Base-by-base conservation (phyloP, 352 stramenopile genomes). In the Stephanocyclus meneghinianus region DNA sequence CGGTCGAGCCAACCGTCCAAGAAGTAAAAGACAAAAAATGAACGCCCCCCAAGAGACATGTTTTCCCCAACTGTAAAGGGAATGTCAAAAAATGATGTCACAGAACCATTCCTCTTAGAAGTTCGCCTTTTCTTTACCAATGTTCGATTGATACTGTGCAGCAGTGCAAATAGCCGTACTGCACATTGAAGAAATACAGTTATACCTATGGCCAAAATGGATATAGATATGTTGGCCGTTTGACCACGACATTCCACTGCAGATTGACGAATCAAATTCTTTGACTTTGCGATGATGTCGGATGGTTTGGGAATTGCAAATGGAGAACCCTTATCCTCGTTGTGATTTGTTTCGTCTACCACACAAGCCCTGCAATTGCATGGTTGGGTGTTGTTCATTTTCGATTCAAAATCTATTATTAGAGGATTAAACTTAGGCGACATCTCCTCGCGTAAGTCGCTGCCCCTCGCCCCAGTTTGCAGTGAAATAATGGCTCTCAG, bases 21-120 rank as follows among this genome's bases (percentile, higher is more conserved):
- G 51, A 85, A 81, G 13, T 59, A 80, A 73, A 76, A 80, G 40
- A 85, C 76, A 30, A 68, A 71, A 64, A 85, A 85, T n/a, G 78
- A 79, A 50, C 35, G 63, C 44, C 72, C 69, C 15, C 68, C 74
- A 15, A 71, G 47, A 29, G 68, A 85, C 63, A 80, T 76, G 21
- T 44, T 67, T 29, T 71, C 65, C 15, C 78, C 73, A 47, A 85
- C 78, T n/a, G 68, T 78, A 57, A 85, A 82, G 30, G 78, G 78
- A 50, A 74, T 77, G 45, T 82, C 59, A 48, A 57, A 51, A 75
- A 83, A 83, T 40, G 64, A 63, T 21, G 62, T 42, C 26, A 50
- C 8, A 45, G 71, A 59, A 29, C 53, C 21, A 18, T 53, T 60
- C 21, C 60, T 47, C 21, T 40, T 44, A 56, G 40, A 35, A 29